A percentile compares a stretch with the other conserved stretches of the same genome.
These are phyloP conservation scores for Scenedesmus sp. DNA, from an alignment of 163 green algal genomes.

Conservation along the genomic window DNA sequence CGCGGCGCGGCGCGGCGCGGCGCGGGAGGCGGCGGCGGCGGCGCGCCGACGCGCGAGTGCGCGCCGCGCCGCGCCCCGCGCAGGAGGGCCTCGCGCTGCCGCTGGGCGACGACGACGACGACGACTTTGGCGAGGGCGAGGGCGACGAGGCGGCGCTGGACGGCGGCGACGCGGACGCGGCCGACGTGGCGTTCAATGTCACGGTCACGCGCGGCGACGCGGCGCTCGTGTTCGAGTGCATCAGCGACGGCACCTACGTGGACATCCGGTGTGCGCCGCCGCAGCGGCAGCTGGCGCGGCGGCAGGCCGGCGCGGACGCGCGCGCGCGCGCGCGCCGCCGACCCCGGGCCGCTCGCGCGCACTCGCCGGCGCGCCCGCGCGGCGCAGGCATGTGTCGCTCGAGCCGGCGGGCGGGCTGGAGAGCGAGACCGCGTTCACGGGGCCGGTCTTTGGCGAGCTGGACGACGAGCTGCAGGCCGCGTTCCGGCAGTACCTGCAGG, in stretches of 20 bases:
- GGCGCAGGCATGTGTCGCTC: conserved; percentile 60
- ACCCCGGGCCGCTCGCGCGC: too few species aligned
- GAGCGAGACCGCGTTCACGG: conserved; percentile 50
- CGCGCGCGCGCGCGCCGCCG: too few species aligned
- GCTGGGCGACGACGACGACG: conserved; percentile 14
- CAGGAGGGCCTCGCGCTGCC: conserved; percentile 16
- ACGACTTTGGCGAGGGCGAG: conserved; percentile 7
- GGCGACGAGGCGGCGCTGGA: conserved; percentile 37
- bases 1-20: too few species aligned
- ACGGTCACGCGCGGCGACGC: conserved; percentile 44
- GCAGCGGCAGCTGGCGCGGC: too few species aligned
- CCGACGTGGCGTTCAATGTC: conserved; percentile 51
- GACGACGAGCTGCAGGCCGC: conserved; percentile 50
- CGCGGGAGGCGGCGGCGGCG: too few species aligned
- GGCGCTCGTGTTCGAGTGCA: conserved; percentile 60
- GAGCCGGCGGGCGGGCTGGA: conserved; percentile 55
- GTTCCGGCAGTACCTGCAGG: conserved; percentile 50
- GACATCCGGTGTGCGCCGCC: too few species aligned
- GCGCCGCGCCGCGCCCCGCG: too few species aligned
- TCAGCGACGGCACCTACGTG: conserved; percentile 63
- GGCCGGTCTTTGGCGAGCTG: conserved; percentile 59
- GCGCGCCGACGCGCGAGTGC: too few species aligned
- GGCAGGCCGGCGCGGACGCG: too few species aligned
- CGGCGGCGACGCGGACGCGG: too few species aligned
- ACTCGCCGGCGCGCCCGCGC: too few species aligned